Evolutionary conservation across 78 protist species (phyloP), one percentile per base, ranked within the genome.

Genomic region (Guillardia theta): DNA sequence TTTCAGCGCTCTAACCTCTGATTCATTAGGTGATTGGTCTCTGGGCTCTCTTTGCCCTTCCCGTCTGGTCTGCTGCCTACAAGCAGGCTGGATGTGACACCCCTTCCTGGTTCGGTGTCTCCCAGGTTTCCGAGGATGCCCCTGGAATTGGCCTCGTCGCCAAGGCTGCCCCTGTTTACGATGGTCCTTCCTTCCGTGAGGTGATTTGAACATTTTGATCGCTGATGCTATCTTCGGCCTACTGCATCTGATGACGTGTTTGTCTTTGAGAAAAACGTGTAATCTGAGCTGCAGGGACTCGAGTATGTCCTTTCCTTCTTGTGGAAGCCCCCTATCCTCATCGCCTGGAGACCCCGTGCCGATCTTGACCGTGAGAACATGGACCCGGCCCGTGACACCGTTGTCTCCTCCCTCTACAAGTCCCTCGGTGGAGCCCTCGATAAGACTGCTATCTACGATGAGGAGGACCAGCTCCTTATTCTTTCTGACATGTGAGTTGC

Each of bases 291-390:
- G n/a, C n/a, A 78, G 90, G 90, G 90, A 4, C 90, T 78, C 39
- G 90, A 37, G 45, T 78, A 78, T 43, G 90, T 78, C 48, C 44
- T 78, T 50, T 78, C 90, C 50, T 78, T 78, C 48, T 19, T 78
- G 33, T 78, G 90, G 90, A 78, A 78, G 90, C 90, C 90, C 53
- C 90, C 90, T n/a, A 78, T 78, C 90, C 90, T 78, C 50, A 78
- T 78, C 50, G 90, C 90, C 48, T 78, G 90, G 90, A 37, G 24
- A 36, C 90, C 90, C 48, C 90, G 90, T 36, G 50, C 45, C 4
- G 90, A 78, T 43, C 90, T 78, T 78, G 90, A 12, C 90, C 9
- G 1, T 78, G 90, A 78, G 21, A 19, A 3, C 90, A 78, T 78
- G 90, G 90, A 78, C 48, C 90, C 90, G 50, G 90, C 90, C 50